phyloP scores from a whole-genome alignment of 73 alveolate species.

The Tetrahymena thermophila region DNA sequence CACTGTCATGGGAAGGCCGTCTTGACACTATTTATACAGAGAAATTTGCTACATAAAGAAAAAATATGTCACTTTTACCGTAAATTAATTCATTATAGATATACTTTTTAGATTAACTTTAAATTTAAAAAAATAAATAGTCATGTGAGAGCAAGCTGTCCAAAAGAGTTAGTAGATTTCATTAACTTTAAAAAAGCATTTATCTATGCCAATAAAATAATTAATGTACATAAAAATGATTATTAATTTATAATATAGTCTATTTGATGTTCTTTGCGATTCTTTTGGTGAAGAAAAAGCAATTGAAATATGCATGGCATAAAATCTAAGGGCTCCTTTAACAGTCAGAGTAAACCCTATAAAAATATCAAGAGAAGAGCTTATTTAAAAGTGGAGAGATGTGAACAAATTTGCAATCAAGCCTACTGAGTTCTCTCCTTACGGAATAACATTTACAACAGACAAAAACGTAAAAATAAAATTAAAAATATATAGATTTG shows the following conservation, averaged over 20 bases:
- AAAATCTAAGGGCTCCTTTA: slow-evolving; percentile 57
- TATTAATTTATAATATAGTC: not conserved
- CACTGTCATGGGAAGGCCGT: slow-evolving; percentile 12
- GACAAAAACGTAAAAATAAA: slow-evolving; percentile 48
- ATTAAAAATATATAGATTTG: no score
- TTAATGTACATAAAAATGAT: not conserved
- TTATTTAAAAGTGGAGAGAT: slow-evolving; percentile 21
- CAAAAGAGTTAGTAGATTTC: slow-evolving; percentile 45
- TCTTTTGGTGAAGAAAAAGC: slow-evolving; percentile 69
- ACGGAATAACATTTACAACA: slow-evolving; percentile 47
- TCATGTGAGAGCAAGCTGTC: slow-evolving; percentile 62
- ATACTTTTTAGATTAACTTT: slow-evolving; percentile 26
- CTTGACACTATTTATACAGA: not conserved
- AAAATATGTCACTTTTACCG: not conserved
- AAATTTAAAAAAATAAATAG: slow-evolving; percentile 8
- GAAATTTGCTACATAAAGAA: slow-evolving; percentile 2
- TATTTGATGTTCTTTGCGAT: slow-evolving; percentile 48
- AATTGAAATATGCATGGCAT: slow-evolving; percentile 42
- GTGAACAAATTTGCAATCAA: slow-evolving; percentile 32
- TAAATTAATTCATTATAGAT: not conserved
- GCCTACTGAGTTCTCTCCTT: slow-evolving; percentile 54
- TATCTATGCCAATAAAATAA: not conserved
- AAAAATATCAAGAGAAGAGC: slow-evolving; percentile 56
- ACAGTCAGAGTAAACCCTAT: slow-evolving; percentile 68
- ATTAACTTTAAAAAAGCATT: not conserved